Evolutionary conservation across 345 rosid genomes (phyloP), one percentile per base, ranked within the genome.

Genomic region (Salix koriyanagi): DNA sequence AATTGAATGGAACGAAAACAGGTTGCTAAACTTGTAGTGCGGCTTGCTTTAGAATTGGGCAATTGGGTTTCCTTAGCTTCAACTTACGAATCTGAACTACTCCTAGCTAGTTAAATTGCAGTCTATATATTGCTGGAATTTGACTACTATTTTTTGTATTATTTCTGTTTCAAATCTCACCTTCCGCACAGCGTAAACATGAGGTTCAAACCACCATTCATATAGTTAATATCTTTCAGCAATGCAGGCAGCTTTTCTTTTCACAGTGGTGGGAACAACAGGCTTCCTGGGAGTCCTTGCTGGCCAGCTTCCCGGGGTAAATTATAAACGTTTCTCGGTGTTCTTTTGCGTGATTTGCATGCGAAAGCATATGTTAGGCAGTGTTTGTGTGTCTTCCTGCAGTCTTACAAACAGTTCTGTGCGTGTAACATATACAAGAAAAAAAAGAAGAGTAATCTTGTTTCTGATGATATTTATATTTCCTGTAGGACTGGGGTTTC

Each of bases 281-380:
- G 89, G 97, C 37, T 89, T 95, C 77, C 21, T 95, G 77, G 96
- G 86, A 76, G 87, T 95, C 70, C 85, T 93, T 73, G 94, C 97
- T 4, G 94, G 98, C 61, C 98, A 91, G 86, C 98, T 93, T 86
- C 98, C 98, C 1, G 97, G 96, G 92, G 98, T 90, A 93, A 85
- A 69, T 12, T 46, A 18, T 16, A 23, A 54, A 7, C 56, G 28
- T 48, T 79, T 8, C 16, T 46, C 25, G 6, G 73, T 6, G 18
- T 16, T 48, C 9, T 6, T 3, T 2, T 36, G 16, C 25, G 28
- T n/a, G 50, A 42, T 6, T 18, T 46, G 52, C 19, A 46, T 46
- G 52, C 52, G 14, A 46, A 46, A 12, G 52, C 52, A 46, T 46
- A 15, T 14, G 18, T 46, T 14, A 4, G 52, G 52, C 6, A 46